Percentiles rank a stretch among this genome's conserved stretches.
These are phyloP conservation scores for Austroboletus novae-zelandiae DNA, from an alignment of 1,284 basidiomycete species.

Conservation along the genomic window DNA sequence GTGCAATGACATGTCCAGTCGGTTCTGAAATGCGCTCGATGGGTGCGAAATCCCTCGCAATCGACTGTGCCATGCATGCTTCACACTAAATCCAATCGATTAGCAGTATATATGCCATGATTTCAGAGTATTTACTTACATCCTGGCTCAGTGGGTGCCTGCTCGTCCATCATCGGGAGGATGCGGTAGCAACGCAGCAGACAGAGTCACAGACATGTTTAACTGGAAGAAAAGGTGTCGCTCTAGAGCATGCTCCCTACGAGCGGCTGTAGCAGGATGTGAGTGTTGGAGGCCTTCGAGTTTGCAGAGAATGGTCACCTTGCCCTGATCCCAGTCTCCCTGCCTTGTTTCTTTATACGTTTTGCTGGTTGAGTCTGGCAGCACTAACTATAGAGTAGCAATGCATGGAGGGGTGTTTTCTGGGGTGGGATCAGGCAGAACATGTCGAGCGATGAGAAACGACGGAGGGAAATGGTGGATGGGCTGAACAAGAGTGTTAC, in stretches of 20 bases:
- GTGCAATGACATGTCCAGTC: conserved; percentile 19
- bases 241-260: not conserved
- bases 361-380: not conserved
- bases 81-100: conserved; percentile 7
- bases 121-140: conserved; percentile 11
- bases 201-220: not conserved
- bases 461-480: conserved; percentile 29
- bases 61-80: not conserved
- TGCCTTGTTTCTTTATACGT: not conserved
- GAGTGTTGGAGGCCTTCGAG: conserved; percentile 9
- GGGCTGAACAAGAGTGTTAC: conserved; percentile 35
- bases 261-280: conserved; percentile 1
- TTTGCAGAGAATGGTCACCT: conserved; percentile 17
- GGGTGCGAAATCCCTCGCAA: not conserved
- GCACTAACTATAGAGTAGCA: not conserved
- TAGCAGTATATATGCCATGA: conserved; percentile 19
- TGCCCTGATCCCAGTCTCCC: conserved; percentile 25
- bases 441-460: conserved; percentile 30
- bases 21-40: conserved; percentile 8
- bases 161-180: conserved; percentile 23
- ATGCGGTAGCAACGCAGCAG: conserved; percentile 7
- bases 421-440: conserved; percentile 13
- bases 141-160: conserved; percentile 1
- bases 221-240: not conserved
- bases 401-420: conserved; percentile 1